Evolutionary conservation across 805 yeast species (phyloP), one percentile per base, ranked within the genome.

Genomic region (Ogataea allantospora): DNA sequence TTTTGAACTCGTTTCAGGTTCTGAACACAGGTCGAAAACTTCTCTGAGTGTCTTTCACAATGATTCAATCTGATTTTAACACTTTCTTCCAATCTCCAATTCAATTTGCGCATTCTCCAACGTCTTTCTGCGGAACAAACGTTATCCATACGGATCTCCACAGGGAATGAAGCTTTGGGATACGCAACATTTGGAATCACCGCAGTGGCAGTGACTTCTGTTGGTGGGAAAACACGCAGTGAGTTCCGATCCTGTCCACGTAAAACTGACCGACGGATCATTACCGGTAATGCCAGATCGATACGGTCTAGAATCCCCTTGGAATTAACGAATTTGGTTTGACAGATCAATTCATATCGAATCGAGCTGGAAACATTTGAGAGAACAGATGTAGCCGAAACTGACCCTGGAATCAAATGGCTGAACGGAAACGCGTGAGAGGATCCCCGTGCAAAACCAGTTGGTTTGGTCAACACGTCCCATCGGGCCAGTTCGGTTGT

Each of bases 221-320:
- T 91, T 6, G 99, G 98, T 1, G 99, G 99, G 62, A 93, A 93
- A 1, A 93, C 86, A 44, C 99, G 74, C 25, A 88, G 65, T 1
- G 96, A 86, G 54, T 85, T 87, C 50, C 88, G 72, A 57, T 89
- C 96, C 2, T 86, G 85, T 6, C 93, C 91, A 30, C 87, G 68
- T 16, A 86, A 59, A 20, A 91, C 77, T 40, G 95, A 83, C 51
- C 99, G 73, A 30, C 83, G 71, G 2, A 93, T 70, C 48, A 81
- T 73, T 7, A 93, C 58, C 0, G 96, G 95, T 42, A 85, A 64
- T 2, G 65, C 62, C 25, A 78, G 53, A 33, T 65, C 63, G 16
- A 75, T 62, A n/a, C 61, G 58, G 11, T 54, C 60, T 2, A 55
- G 66, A 27, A 50, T 65, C 44, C 47, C 62, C 54, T 42, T 60